Conservation (phyloP, 2,329 filamentous ascomycete species). For the Sarocladium kiliense region DNA sequence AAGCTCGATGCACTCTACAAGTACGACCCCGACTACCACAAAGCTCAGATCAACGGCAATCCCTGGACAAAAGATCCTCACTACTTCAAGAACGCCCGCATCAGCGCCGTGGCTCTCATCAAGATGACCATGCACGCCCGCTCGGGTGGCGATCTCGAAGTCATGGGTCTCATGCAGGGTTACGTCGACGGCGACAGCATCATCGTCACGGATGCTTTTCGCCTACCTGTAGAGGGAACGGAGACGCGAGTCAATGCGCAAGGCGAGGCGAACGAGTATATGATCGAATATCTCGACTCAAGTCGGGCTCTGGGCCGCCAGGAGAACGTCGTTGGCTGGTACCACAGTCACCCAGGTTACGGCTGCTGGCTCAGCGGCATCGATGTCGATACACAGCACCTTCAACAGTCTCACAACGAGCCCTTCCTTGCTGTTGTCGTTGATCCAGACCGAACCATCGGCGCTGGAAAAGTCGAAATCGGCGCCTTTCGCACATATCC, state of each 20-base stretch:
- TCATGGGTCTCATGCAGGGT: constrained; percentile 98
- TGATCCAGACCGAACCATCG: constrained; percentile 92
- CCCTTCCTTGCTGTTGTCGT: constrained; percentile 95
- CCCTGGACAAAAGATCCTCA: constrained; percentile 77
- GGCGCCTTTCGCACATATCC: constrained; percentile 93
- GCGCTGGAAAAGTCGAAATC: constrained; percentile 92
- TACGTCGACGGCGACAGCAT: constrained; percentile 82
- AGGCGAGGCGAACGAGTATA: constrained; percentile 94
- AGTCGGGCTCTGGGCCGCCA: constrained; percentile 70
- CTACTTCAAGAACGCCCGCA: constrained; percentile 90
- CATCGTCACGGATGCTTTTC: constrained; percentile 89
- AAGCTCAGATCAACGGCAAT: constrained; percentile 54
- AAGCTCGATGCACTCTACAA: constrained; percentile 87
- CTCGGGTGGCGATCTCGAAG: constrained; percentile 84
- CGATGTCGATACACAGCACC: constrained; percentile 82
- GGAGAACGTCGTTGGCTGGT: constrained; percentile 97
- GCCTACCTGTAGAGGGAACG: constrained; percentile 94
- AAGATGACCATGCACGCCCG: constrained; percentile 99
- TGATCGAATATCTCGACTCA: constrained; percentile 76
- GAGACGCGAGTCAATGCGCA: constrained; percentile 97
- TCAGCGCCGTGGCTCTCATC: constrained; percentile 87
- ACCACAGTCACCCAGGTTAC: constrained; percentile 95
- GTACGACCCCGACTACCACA: constrained; percentile 67
- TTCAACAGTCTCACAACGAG: constrained; percentile 81
- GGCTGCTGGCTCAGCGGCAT: constrained; percentile 98